phyloP scores from a whole-genome alignment of 2,329 filamentous ascomycete species.

The Simplicillium sp. region DNA sequence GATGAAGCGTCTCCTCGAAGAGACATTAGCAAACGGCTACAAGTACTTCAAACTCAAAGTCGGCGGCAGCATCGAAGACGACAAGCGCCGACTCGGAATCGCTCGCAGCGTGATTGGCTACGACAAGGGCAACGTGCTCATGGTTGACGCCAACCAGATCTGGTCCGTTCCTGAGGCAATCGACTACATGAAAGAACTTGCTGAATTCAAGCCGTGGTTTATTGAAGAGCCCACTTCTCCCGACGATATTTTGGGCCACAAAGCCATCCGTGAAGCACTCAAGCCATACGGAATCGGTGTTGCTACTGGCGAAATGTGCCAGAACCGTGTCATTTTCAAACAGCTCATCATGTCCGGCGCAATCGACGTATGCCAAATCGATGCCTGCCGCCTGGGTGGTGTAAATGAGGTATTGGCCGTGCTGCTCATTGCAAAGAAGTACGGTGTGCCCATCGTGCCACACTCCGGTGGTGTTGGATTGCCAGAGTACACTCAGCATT shows the following conservation, averaged over 20 bases:
- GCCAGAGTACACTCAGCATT: constrained; percentile 88
- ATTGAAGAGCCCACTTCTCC: constrained; percentile 91
- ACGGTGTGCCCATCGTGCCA: constrained; percentile 72
- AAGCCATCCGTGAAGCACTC: constrained; percentile 72
- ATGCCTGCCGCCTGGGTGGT: constrained; percentile 81
- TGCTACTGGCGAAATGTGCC: constrained; percentile 90
- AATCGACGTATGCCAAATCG: constrained; percentile 82
- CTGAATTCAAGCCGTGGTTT: constrained; percentile 83
- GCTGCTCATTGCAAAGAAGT: constrained; percentile 73
- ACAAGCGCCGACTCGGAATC: constrained; percentile 60
- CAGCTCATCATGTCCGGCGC: constrained; percentile 73
- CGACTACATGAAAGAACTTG: constrained; percentile 72
- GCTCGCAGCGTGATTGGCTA: constrained; percentile 74
- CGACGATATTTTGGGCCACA: constrained; percentile 84
- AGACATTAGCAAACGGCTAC: constrained; percentile 71
- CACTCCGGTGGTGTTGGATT: constrained; percentile 85
- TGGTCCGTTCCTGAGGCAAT: constrained; percentile 89
- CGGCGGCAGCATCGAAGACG: constrained; percentile 61
- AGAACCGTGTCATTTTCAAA: constrained; percentile 92
- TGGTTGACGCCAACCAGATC: constrained; percentile 90
- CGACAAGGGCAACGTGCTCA: constrained; percentile 74
- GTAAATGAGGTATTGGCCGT: constrained; percentile 92
- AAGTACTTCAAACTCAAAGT: constrained; percentile 89
- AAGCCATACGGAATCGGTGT: constrained; percentile 68
- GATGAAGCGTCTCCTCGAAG: constrained; percentile 64